Percentiles rank a stretch among this genome's conserved stretches.
Evolutionary conservation across 2,329 filamentous ascomycete species (phyloP).

Genomic region (Aspergillus piperis): DNA sequence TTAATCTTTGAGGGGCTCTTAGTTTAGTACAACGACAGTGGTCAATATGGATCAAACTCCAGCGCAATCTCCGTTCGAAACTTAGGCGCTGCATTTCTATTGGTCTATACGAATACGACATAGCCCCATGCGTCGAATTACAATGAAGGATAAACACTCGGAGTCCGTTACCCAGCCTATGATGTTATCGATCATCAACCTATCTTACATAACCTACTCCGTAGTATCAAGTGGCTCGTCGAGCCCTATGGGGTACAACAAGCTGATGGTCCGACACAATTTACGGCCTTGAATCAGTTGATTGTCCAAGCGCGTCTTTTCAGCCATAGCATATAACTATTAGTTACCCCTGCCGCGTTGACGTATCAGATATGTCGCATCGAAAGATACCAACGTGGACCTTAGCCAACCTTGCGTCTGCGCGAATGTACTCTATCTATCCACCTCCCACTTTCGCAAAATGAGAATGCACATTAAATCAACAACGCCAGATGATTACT

Average conservation of each 20-base stretch:
- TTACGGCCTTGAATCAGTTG: background rate
- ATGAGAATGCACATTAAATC: background rate
- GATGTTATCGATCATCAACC: background rate
- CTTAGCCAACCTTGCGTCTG: background rate
- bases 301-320: background rate
- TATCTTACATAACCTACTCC: background rate
- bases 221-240: background rate
- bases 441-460: too few species aligned
- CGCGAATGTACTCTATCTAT: background rate
- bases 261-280: background rate
- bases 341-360: constrained; percentile 3
- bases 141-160: background rate
- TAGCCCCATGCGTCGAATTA: background rate
- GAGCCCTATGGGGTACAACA: background rate
- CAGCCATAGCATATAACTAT: background rate
- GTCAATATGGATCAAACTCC: background rate
- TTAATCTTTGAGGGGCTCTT: background rate
- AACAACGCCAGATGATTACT: background rate
- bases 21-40: background rate
- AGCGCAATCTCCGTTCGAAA: constrained; percentile 5
- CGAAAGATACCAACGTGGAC: constrained; percentile 1
- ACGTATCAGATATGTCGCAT: constrained; percentile 7
- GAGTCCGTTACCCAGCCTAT: background rate
- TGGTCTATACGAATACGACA: background rate
- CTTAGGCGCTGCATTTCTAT: background rate